Percentiles rank a stretch among this genome's conserved stretches.
Conservation (phyloP, 2,329 filamentous ascomycete genomes). For the Elsinoe batatas region DNA sequence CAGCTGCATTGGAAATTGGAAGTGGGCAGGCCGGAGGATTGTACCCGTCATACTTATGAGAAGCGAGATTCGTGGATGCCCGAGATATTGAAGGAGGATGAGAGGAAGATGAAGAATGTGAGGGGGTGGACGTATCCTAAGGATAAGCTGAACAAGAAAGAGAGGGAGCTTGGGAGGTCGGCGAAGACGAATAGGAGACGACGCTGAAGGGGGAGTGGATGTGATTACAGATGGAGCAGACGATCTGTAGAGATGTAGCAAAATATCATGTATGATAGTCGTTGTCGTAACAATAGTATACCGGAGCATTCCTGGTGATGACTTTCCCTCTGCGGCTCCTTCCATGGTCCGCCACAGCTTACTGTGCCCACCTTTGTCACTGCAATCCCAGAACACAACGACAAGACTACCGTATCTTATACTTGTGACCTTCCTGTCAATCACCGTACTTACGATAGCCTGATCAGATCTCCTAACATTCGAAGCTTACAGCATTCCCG, state of each 20-base stretch:
- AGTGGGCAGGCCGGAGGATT: constrained; percentile 64
- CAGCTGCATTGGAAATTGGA: constrained; percentile 57
- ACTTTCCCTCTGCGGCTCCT: background rate
- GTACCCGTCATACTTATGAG: constrained; percentile 60
- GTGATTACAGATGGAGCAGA: background rate
- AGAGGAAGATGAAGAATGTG: constrained; percentile 62
- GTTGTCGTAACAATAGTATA: background rate
- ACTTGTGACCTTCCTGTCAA: too few species aligned
- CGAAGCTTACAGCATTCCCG: too few species aligned
- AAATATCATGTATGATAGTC: background rate
- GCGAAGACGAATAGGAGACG: constrained; percentile 5
- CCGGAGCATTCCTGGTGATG: background rate
- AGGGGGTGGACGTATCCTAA: constrained; percentile 69
- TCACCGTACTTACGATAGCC: too few species aligned
- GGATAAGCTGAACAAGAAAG: constrained; percentile 60
- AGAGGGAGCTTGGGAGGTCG: constrained; percentile 28
- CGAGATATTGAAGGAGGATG: constrained; percentile 61
- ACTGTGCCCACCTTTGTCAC: background rate
- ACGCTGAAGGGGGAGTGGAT: background rate
- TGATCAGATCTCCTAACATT: too few species aligned
- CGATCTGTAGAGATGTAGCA: background rate
- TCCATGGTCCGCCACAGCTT: too few species aligned
- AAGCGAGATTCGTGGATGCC: constrained; percentile 64
- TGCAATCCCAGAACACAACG: too few species aligned
- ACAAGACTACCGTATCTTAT: too few species aligned